Base-by-base conservation (phyloP, 2,329 filamentous ascomycete genomes). In the Thelonectria discophora region DNA sequence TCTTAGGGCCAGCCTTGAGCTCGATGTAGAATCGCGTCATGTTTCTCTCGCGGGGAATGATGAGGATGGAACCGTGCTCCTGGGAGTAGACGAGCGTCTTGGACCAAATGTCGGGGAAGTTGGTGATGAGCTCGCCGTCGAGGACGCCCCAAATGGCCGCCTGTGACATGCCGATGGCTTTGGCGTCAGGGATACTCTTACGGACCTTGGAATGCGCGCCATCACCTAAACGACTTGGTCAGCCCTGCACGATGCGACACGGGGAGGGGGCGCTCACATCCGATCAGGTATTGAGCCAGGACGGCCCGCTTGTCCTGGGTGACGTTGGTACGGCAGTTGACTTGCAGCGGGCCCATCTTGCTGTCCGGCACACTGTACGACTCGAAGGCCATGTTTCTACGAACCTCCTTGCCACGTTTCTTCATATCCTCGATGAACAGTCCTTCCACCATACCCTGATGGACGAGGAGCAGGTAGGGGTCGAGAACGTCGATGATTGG, bases 381-480 rank as follows among this genome's bases (percentile, higher is more conserved):
- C 63, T 85, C 82, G 63, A 92, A 93, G 6, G 84, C 82, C 13
- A 86, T 88, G 67, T 87, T 89, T 63, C 90, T 81, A 57, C 81
- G 81, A 21, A 93, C 88, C 43, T 84, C 81, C 15, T 87, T 79
- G 13, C 88, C 88, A 49, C 89, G 82, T 68, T 87, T 84, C 65
- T 81, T 80, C 74, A 93, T 82, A 69, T 93, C 90, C 9, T 90
- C 82, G 53, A 92, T 84, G 68, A 93, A 88, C 2, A 90, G 76
- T 48, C 86, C 84, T 76, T 93, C 90, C 0, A 93, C 84, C 84
- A 92, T 91, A 49, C 90, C 90, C 75, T 93, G 90, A 71, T 93
- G 90, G 17, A 85, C 84, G 18, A 87, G 78, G 63, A 86, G 76
- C 62, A 87, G 85, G 64, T 85, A 87, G 13, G 83, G 82, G 63